phyloP scores from a whole-genome alignment of 2,329 filamentous ascomycete species.

The Botryotinia calthae region DNA sequence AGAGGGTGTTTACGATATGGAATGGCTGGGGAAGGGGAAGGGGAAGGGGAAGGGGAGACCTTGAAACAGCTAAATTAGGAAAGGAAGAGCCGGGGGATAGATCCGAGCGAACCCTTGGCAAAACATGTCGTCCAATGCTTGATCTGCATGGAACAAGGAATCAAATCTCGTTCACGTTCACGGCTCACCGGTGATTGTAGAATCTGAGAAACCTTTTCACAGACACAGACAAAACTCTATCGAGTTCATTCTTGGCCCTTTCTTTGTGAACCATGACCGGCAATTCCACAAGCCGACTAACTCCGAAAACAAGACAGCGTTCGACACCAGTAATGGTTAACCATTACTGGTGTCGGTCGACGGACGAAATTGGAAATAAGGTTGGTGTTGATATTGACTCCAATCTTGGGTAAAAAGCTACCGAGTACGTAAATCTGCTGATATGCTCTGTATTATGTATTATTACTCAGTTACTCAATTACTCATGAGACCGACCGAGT shows the following conservation, averaged over 20 bases:
- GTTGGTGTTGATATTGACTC: neutral
- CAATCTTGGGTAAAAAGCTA: neutral
- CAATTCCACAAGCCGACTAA: neutral
- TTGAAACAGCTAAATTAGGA: neutral
- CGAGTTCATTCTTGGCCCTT: neutral
- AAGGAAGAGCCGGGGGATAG: neutral
- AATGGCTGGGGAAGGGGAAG: constrained; percentile 14
- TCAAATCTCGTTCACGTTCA: neutral
- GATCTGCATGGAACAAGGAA: neutral
- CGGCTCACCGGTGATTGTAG: neutral
- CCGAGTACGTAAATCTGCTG: no score
- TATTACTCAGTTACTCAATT: no score
- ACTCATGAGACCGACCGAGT: no score
- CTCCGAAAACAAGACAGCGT: neutral
- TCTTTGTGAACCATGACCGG: neutral
- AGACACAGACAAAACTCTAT: neutral
- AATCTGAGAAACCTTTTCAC: neutral
- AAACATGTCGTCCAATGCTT: neutral
- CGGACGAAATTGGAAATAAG: neutral
- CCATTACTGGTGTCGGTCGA: neutral
- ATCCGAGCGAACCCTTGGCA: constrained; percentile 1
- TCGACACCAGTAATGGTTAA: no score
- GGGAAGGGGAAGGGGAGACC: neutral
- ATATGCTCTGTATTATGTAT: no score
- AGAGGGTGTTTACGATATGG: constrained; percentile 3